Evolutionary conservation across 345 rosid species (phyloP).

Genomic region (Gossypium turneri): DNA sequence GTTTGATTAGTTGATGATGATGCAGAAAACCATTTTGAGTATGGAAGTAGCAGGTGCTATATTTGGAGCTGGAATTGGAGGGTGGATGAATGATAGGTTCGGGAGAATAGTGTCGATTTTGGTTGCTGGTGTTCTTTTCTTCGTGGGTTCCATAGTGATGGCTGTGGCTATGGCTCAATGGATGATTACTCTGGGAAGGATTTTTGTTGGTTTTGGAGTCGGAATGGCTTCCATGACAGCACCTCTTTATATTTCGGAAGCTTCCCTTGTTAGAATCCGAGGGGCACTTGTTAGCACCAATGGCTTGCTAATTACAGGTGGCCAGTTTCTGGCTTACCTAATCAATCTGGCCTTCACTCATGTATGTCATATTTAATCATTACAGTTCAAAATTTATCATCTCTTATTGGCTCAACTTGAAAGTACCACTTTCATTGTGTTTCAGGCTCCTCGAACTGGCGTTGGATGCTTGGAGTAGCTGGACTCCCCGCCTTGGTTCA

Average conservation of each 20-base stretch:
- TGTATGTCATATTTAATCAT: slow-evolving; percentile 29
- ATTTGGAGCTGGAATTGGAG: slow-evolving; percentile 73
- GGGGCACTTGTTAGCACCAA: slow-evolving; percentile 86
- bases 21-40: slow-evolving; percentile 54
- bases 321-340: slow-evolving; percentile 72
- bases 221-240: slow-evolving; percentile 96
- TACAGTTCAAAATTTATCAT: neutral
- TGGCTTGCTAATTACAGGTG: slow-evolving; percentile 77
- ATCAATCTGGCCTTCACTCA: slow-evolving; percentile 76
- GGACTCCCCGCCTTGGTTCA: slow-evolving; percentile 62
- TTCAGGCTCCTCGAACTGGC: slow-evolving; percentile 68
- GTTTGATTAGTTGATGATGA: neutral
- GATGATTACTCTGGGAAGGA: slow-evolving; percentile 62
- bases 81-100: slow-evolving; percentile 52
- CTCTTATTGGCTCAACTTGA: neutral
- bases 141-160: slow-evolving; percentile 66
- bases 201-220: slow-evolving; percentile 79
- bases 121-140: slow-evolving; percentile 54
- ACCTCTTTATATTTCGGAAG: slow-evolving; percentile 85
- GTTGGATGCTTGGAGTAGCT: slow-evolving; percentile 89
- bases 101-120: slow-evolving; percentile 63
- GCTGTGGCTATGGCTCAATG: slow-evolving; percentile 57
- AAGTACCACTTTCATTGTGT: neutral
- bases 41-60: slow-evolving; percentile 86
- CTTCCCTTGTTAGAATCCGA: slow-evolving; percentile 85